Evolutionary conservation across 768 basidiomycete genomes (phyloP).

Genomic region (Lentinula aciculospora): DNA sequence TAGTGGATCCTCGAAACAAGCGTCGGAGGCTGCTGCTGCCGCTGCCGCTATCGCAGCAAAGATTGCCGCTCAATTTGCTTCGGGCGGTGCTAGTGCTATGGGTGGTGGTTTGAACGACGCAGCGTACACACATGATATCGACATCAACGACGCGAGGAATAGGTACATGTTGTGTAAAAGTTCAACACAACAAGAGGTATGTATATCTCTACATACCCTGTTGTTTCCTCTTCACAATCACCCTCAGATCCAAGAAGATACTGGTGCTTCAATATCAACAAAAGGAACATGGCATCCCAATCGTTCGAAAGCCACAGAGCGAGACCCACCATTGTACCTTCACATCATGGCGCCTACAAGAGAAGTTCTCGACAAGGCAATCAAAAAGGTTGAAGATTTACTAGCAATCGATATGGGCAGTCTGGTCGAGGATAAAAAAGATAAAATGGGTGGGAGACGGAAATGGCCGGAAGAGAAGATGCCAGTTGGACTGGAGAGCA

Average conservation of each 20-base stretch:
- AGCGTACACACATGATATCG: conserved; percentile 86
- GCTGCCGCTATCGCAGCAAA: conserved; percentile 90
- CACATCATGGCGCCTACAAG: conserved; percentile 79
- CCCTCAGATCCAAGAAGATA: conserved; percentile 86
- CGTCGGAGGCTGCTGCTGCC: conserved; percentile 68
- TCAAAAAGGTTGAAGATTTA: conserved; percentile 69
- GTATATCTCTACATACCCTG: conserved; percentile 27
- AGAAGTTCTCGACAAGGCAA: conserved; percentile 60
- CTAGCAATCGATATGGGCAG: conserved; percentile 73
- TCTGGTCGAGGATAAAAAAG: conserved; percentile 74
- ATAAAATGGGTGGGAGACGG: conserved; percentile 52
- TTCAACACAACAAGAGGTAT: conserved; percentile 84
- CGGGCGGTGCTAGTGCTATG: conserved; percentile 30
- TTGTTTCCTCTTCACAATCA: no score
- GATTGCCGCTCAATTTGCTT: conserved; percentile 83
- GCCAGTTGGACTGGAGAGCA: conserved; percentile 80
- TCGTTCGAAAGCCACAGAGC: conserved; percentile 82
- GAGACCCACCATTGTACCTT: conserved; percentile 89
- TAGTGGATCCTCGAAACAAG: conserved; percentile 52
- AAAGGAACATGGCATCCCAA: conserved; percentile 98
- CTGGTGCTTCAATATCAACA: conserved; percentile 88
- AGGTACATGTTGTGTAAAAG: conserved; percentile 93
- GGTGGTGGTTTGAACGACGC: conserved; percentile 65
- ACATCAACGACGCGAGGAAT: conserved; percentile 95
- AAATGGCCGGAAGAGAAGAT: conserved; percentile 99